Evolutionary conservation across 306 rosid species (phyloP), one percentile per base, ranked within the genome.

Genomic region (Lagenaria siceraria): DNA sequence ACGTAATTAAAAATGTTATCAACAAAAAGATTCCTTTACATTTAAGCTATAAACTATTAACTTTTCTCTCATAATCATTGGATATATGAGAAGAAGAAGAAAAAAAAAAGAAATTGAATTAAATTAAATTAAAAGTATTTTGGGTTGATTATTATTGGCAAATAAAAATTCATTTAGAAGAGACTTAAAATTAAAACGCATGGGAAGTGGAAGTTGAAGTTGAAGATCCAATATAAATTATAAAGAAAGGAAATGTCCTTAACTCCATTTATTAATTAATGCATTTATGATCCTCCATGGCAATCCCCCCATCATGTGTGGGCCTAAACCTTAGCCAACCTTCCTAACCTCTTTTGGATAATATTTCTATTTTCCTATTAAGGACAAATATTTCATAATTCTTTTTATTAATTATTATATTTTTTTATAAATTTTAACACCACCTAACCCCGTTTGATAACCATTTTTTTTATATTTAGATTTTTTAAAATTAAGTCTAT

Each of bases 231-330:
- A 46, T 24, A 43, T 43, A 40, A 22, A 69, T 21, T 21, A 40
- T 68, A 38, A 66, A 66, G 31, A 68, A 68, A 25, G 7, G 61
- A 74, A 74, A 51, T 35, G 55, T 56, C 75, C 63, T 75, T 77
- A 70, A 35, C 58, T 59, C 80, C 33, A 29, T 59, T 77, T 80
- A 84, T 86, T 83, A 78, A 88, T 85, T 84, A 86, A 68, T 52
- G 72, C 53, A 76, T 82, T 83, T 73, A 66, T 73, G 80, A 80
- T 60, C 74, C 21, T 77, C 74, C 78, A 87, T 83, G 46, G 83
- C 85, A 81, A 81, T 80, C 74, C 87, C 86, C 89, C 90, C 93
- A 91, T 88, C 76, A 81, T 83, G 89, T 80, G 91, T 89, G 83
- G 87, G 93, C 83, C 70, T 75, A 56, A 35, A 17, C 52, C 51